Conservation (phyloP, 2,329 filamentous ascomycete genomes). For the Ceratocystis papillata region DNA sequence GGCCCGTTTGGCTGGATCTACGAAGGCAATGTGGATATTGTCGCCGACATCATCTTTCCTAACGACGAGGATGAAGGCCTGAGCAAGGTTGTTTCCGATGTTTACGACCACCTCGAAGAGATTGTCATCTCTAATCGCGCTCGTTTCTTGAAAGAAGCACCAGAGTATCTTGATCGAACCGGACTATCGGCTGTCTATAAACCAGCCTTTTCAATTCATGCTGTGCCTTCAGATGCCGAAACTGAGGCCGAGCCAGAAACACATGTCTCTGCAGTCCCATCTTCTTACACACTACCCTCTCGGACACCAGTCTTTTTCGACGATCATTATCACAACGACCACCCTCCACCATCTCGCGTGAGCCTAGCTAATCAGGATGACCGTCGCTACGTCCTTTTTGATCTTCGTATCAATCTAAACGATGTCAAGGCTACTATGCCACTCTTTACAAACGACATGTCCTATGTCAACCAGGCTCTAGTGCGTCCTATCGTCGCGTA, state of each 20-base stretch:
- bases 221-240: slow-evolving; percentile 8
- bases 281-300: slow-evolving; percentile 21
- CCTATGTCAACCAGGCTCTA: slow-evolving; percentile 91
- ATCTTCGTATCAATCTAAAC: slow-evolving; percentile 88
- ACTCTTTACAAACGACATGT: slow-evolving; percentile 81
- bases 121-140: slow-evolving; percentile 66
- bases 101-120: slow-evolving; percentile 91
- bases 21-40: slow-evolving; percentile 91
- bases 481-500: slow-evolving; percentile 95
- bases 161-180: slow-evolving; percentile 23
- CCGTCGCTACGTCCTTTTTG: slow-evolving; percentile 78
- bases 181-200: slow-evolving; percentile 24
- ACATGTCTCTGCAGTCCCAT: slow-evolving; percentile 20
- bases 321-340: slow-evolving; percentile 24
- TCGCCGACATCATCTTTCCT: slow-evolving; percentile 91
- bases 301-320: slow-evolving; percentile 19
- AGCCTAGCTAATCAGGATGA: slow-evolving; percentile 39
- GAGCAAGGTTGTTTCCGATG: slow-evolving; percentile 88
- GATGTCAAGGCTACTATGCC: slow-evolving; percentile 88
- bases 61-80: slow-evolving; percentile 79
- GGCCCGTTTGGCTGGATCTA: slow-evolving; percentile 97
- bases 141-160: slow-evolving; percentile 22
- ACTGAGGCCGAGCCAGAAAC: slow-evolving; percentile 14
- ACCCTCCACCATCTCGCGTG: slow-evolving; percentile 4
- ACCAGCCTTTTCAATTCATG: slow-evolving; percentile 19